Percentiles rank a stretch among this genome's conserved stretches.
These are phyloP conservation scores for Naganishia randhawae DNA, from an alignment of 768 basidiomycete species.

Conservation along the genomic window DNA sequence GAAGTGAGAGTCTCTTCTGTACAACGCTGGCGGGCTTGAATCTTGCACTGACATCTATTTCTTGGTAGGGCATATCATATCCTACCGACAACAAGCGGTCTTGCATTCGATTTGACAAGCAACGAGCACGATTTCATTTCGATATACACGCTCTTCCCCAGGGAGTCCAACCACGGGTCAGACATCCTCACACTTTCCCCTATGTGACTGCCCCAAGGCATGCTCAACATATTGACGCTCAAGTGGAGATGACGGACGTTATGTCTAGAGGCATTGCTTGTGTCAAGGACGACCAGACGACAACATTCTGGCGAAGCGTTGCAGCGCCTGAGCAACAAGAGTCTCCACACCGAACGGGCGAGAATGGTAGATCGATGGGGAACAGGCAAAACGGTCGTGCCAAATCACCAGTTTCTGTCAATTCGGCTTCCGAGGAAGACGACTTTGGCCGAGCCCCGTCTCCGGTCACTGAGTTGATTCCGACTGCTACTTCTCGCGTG, in stretches of 20 bases:
- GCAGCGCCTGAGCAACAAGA: not conserved
- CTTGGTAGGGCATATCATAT: constrained; percentile 9
- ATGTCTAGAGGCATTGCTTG: constrained; percentile 20
- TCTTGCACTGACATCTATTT: not conserved
- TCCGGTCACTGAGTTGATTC: constrained; percentile 8
- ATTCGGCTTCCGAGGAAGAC: constrained; percentile 11
- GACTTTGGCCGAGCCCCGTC: not conserved
- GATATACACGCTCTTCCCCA: constrained; percentile 5
- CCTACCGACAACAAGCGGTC: constrained; percentile 17
- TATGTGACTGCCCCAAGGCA: constrained; percentile 10
- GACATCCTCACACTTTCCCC: constrained; percentile 12
- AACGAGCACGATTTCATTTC: constrained; percentile 14
- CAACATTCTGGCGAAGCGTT: constrained; percentile 15
- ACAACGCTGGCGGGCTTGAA: not conserved
- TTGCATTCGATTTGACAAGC: constrained; percentile 20
- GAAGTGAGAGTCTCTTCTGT: not conserved
- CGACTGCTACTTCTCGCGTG: constrained; percentile 12
- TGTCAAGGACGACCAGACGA: constrained; percentile 17
- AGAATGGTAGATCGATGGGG: not conserved
- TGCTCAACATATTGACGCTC: constrained; percentile 13
- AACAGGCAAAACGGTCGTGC: not conserved
- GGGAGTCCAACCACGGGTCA: not conserved
- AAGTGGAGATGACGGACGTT: constrained; percentile 20
- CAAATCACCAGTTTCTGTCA: not conserved
- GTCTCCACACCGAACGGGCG: not conserved